These are phyloP conservation scores for Plantago ovata DNA, from an alignment of 257 asterid species.

Conservation along the genomic window DNA sequence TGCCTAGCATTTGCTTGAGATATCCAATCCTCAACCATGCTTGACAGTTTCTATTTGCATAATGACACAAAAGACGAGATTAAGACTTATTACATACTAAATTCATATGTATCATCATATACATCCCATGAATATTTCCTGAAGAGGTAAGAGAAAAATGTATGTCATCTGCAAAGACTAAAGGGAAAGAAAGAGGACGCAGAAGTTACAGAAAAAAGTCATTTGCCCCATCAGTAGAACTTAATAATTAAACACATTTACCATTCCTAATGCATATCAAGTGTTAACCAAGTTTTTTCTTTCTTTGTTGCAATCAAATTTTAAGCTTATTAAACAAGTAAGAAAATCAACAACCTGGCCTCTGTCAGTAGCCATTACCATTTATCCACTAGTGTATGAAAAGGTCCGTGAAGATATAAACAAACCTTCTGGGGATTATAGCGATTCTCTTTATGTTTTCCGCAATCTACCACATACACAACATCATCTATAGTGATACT, in stretches of 20 bases:
- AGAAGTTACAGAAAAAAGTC: too few relatives aligned
- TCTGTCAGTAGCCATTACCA: conserved; percentile 21
- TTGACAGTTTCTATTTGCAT: conserved; percentile 72
- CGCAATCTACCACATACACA: conserved; percentile 91
- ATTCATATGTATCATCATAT: not conserved
- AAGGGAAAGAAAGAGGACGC: not conserved
- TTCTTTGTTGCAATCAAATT: not conserved
- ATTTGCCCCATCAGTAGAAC: too few relatives aligned
- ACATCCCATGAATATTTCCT: conserved; percentile 4
- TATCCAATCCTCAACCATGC: conserved; percentile 99
- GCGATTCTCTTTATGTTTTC: conserved; percentile 96
- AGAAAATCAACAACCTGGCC: conserved; percentile 10
- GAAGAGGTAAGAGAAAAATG: not conserved
- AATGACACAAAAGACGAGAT: conserved; percentile 8
- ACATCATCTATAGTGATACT: conserved; percentile 96
- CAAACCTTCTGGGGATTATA: conserved; percentile 86
- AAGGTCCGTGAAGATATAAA: conserved; percentile 24
- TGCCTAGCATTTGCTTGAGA: conserved; percentile 97
- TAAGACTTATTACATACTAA: conserved; percentile 4
- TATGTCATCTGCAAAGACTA: conserved; percentile 8
- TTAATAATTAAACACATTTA: too few relatives aligned
- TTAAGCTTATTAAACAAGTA: not conserved
- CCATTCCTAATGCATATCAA: not conserved
- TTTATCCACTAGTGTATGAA: conserved; percentile 13
- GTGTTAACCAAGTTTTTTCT: not conserved